A percentile compares a stretch with the other conserved stretches of the same genome.
phyloP scores from a whole-genome alignment of 2,329 filamentous ascomycete species.

The Fusarium neocosmosporiellum region DNA sequence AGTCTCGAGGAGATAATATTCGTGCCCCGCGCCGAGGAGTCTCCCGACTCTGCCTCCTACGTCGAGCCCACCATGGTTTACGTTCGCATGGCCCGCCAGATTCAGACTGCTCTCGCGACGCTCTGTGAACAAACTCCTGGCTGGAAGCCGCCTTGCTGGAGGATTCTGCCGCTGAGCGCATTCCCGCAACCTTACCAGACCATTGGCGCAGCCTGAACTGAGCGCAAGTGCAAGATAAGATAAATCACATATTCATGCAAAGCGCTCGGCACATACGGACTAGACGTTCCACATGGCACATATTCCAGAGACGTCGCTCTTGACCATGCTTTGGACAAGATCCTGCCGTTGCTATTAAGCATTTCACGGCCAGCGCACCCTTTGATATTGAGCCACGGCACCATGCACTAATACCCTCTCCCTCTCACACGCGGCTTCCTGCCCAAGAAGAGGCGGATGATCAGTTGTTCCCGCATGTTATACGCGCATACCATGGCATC shows the following conservation, averaged over 20 bases:
- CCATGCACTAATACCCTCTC: neutral
- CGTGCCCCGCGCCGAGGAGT: conserved; percentile 54
- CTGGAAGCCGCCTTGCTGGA: conserved; percentile 53
- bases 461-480: conserved; percentile 9
- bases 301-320: neutral
- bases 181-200: conserved; percentile 31
- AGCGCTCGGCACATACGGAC: neutral
- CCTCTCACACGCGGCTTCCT: conserved; percentile 10
- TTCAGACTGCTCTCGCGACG: conserved; percentile 50
- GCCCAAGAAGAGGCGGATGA: neutral
- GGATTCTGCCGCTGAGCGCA: conserved; percentile 48
- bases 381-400: neutral
- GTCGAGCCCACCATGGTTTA: conserved; percentile 47
- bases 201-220: neutral
- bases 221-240: neutral
- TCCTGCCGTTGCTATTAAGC: neutral
- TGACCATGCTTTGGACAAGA: neutral
- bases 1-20: conserved; percentile 57
- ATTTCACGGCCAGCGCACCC: neutral
- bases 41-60: conserved; percentile 44
- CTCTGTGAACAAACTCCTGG: conserved; percentile 45
- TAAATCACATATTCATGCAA: neutral
- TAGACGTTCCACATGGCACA: neutral
- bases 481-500: neutral
- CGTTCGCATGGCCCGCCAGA: conserved; percentile 51